Percentiles rank a stretch among this genome's conserved stretches.
These are phyloP conservation scores for Nyssa sinensis DNA, from an alignment of 148 eudicot genomes.

Conservation along the genomic window DNA sequence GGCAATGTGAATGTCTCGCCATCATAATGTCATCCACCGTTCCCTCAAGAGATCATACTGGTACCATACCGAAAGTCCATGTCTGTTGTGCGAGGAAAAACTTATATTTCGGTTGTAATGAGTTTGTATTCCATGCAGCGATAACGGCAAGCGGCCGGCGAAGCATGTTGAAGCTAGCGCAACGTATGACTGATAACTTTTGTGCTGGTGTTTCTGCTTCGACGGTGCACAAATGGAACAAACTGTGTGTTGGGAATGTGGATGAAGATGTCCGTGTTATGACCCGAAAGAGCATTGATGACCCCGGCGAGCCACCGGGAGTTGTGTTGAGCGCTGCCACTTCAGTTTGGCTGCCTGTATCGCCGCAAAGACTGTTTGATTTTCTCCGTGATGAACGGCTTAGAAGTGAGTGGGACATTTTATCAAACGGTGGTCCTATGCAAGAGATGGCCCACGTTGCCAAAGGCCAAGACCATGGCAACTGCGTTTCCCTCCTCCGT, in stretches of 20 bases:
- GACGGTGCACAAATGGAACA: slow-evolving; percentile 90
- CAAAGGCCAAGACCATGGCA: slow-evolving; percentile 94
- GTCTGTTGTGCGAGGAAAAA: background rate
- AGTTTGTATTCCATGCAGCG: slow-evolving; percentile 32
- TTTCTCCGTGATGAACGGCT: slow-evolving; percentile 83
- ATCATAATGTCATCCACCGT: slow-evolving; percentile 80
- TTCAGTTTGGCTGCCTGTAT: slow-evolving; percentile 88
- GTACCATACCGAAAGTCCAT: slow-evolving; percentile 23
- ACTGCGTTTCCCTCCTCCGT: slow-evolving; percentile 89
- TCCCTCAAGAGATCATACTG: slow-evolving; percentile 61
- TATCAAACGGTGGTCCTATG: slow-evolving; percentile 96
- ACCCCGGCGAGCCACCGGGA: slow-evolving; percentile 93
- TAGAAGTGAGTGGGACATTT: slow-evolving; percentile 87
- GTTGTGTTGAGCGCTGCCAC: slow-evolving; percentile 88
- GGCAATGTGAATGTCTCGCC: slow-evolving; percentile 92
- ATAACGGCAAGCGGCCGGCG: slow-evolving; percentile 71
- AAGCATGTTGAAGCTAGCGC: slow-evolving; percentile 89
- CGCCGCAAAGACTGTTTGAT: slow-evolving; percentile 77
- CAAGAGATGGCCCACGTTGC: slow-evolving; percentile 96
- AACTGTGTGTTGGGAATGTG: slow-evolving; percentile 58
- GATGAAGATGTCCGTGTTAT: slow-evolving; percentile 84
- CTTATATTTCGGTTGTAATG: background rate
- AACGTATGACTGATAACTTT: slow-evolving; percentile 86
- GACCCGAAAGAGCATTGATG: slow-evolving; percentile 87
- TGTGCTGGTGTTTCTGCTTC: slow-evolving; percentile 89